Conservation (phyloP, 2,329 filamentous ascomycete species). For the Thermoascus crustaceus region DNA sequence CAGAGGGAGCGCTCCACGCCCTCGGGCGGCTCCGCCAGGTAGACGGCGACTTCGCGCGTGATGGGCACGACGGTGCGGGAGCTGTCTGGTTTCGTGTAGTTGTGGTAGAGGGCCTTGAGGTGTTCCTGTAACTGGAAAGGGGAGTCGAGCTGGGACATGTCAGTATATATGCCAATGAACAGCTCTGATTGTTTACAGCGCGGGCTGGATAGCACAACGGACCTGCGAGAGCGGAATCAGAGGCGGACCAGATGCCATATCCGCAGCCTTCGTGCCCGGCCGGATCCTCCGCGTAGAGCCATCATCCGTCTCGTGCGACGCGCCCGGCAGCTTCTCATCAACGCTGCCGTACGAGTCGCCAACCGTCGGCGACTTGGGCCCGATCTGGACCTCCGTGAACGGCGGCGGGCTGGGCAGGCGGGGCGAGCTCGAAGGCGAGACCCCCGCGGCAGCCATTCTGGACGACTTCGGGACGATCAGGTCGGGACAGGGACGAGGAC, state of each 20-base stretch:
- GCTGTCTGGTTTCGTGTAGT: slow-evolving; percentile 58
- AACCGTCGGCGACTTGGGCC: slow-evolving; percentile 64
- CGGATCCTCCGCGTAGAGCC: slow-evolving; percentile 78
- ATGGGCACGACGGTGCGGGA: slow-evolving; percentile 61
- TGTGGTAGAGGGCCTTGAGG: slow-evolving; percentile 81
- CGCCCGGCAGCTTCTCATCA: slow-evolving; percentile 47
- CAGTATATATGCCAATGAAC: too few species aligned
- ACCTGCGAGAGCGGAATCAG: slow-evolving; percentile 80
- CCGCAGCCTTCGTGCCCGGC: slow-evolving; percentile 79
- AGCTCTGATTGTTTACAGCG: too few species aligned
- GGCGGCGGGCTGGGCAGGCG: slow-evolving; percentile 92
- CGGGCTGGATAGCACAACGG: too few species aligned
- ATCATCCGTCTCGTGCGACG: slow-evolving; percentile 54
- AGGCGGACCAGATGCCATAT: slow-evolving; percentile 89
- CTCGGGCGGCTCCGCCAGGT: slow-evolving; percentile 70
- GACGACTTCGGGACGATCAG: slow-evolving; percentile 2
- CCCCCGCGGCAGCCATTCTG: slow-evolving; percentile 38
- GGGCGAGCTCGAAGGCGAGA: slow-evolving; percentile 64
- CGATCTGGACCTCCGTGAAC: slow-evolving; percentile 87
- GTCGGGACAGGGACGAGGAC: slow-evolving; percentile 5
- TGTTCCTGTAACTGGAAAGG: slow-evolving; percentile 97
- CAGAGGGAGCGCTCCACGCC: slow-evolving; percentile 81
- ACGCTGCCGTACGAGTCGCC: slow-evolving; percentile 52
- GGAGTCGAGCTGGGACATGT: slow-evolving; percentile 67
- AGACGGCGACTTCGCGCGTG: slow-evolving; percentile 63